phyloP scores from a whole-genome alignment of 805 yeast species.

The Clavispora fructus region DNA sequence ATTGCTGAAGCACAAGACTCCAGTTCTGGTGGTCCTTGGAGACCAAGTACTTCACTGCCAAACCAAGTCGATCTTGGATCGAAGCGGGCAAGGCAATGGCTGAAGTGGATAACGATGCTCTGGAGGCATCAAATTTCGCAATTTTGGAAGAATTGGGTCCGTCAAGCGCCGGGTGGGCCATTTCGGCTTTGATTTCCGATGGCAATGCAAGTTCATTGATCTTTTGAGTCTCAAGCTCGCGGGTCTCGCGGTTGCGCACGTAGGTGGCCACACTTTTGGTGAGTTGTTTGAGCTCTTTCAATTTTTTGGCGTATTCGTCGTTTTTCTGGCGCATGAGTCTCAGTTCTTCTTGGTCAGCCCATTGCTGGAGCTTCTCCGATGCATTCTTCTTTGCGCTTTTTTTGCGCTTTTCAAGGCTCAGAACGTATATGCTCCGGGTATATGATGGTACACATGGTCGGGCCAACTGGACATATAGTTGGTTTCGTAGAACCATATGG shows the following conservation, averaged over 20 bases:
- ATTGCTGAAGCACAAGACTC: conserved; percentile 40
- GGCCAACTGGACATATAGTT: background rate
- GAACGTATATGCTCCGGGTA: conserved; percentile 8
- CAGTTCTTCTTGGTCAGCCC: conserved; percentile 21
- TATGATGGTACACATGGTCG: background rate
- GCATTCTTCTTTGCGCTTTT: conserved; percentile 3
- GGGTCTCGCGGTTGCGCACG: conserved; percentile 2
- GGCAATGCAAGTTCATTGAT: conserved; percentile 15
- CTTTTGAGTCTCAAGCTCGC: conserved; percentile 13
- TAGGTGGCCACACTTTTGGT: conserved; percentile 24
- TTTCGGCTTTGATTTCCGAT: conserved; percentile 11
- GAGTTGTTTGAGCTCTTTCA: conserved; percentile 23
- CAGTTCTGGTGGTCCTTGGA: conserved; percentile 40
- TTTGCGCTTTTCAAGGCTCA: conserved; percentile 10
- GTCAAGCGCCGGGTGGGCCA: conserved; percentile 9
- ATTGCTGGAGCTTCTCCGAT: conserved; percentile 8
- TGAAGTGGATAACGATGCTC: conserved; percentile 13
- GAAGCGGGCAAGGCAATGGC: conserved; percentile 29
- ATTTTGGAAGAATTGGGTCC: background rate
- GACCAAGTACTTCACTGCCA: conserved; percentile 35
- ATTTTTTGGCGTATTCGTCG: conserved; percentile 17
- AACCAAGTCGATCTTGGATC: conserved; percentile 33
- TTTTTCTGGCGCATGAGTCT: conserved; percentile 17
- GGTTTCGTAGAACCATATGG: background rate
- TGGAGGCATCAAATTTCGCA: conserved; percentile 8